Percentiles rank a stretch among this genome's conserved stretches.
phyloP scores from a whole-genome alignment of 768 basidiomycete genomes.

The Hypsizygus marmoreus region DNA sequence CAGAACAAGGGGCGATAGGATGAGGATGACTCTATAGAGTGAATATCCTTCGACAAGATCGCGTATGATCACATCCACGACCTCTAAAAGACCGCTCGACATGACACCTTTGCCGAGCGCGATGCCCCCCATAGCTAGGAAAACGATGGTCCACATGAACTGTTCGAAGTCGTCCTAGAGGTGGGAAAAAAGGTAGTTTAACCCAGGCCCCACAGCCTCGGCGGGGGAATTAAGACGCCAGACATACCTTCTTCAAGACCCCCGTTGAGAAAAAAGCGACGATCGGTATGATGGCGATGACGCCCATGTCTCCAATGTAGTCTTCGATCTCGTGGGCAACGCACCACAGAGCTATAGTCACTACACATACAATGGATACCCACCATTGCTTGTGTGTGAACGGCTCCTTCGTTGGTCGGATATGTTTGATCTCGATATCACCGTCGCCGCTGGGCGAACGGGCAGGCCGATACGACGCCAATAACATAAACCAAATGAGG shows the following conservation, averaged over 20 bases:
- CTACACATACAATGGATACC: constrained; percentile 79
- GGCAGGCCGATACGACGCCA: constrained; percentile 78
- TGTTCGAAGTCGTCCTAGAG: constrained; percentile 91
- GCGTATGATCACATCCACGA: constrained; percentile 68
- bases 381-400: constrained; percentile 89
- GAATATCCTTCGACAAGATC: constrained; percentile 59
- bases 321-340: constrained; percentile 76
- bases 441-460: constrained; percentile 73
- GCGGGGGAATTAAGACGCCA: constrained; percentile 3
- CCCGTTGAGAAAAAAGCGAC: constrained; percentile 94
- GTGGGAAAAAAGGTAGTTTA: constrained; percentile 6
- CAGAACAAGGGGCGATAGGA: constrained; percentile 69
- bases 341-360: constrained; percentile 91
- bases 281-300: constrained; percentile 92
- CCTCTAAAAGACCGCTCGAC: constrained; percentile 83
- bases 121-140: constrained; percentile 97
- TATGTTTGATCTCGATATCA: constrained; percentile 80
- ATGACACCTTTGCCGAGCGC: constrained; percentile 93
- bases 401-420: constrained; percentile 78
- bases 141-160: constrained; percentile 93
- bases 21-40: constrained; percentile 70
- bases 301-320: constrained; percentile 92
- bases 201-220: neutral
- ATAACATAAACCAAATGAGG: constrained; percentile 88
- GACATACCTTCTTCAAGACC: constrained; percentile 83